These are phyloP conservation scores for Comarum palustre DNA, from an alignment of 306 rosid genomes.

Conservation along the genomic window DNA sequence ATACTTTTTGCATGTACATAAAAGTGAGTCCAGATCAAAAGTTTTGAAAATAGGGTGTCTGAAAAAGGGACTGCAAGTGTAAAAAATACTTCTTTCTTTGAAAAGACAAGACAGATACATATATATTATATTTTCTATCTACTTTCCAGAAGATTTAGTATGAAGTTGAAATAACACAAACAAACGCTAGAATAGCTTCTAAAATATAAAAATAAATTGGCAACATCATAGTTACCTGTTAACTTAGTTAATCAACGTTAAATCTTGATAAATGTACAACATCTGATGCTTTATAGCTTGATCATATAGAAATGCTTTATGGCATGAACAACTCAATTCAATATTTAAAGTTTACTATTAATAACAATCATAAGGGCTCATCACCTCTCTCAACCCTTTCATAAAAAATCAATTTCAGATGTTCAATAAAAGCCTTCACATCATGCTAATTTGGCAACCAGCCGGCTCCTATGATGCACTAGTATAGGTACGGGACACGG, in stretches of 20 bases:
- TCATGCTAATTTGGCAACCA: background rate
- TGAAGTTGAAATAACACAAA: background rate
- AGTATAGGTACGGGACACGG: too few relatives aligned
- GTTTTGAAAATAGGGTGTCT: background rate
- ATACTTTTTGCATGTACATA: background rate
- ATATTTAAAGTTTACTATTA: too few relatives aligned
- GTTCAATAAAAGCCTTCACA: background rate
- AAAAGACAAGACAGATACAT: background rate
- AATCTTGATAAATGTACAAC: background rate
- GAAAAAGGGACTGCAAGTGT: background rate
- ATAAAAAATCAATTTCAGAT: background rate
- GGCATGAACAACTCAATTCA: background rate
- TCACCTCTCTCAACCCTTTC: background rate
- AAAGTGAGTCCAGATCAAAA: background rate
- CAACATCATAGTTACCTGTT: background rate
- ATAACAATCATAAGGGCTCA: background rate
- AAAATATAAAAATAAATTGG: background rate
- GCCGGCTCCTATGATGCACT: too few relatives aligned
- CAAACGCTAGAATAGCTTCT: background rate
- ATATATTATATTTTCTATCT: background rate
- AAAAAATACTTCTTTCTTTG: background rate
- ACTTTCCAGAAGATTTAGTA: background rate
- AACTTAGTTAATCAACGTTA: background rate
- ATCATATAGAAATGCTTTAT: background rate
- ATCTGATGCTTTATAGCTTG: constrained; percentile 9